Conservation (phyloP, 371 early-diverging fungal species). For the Mucor piriformis region DNA sequence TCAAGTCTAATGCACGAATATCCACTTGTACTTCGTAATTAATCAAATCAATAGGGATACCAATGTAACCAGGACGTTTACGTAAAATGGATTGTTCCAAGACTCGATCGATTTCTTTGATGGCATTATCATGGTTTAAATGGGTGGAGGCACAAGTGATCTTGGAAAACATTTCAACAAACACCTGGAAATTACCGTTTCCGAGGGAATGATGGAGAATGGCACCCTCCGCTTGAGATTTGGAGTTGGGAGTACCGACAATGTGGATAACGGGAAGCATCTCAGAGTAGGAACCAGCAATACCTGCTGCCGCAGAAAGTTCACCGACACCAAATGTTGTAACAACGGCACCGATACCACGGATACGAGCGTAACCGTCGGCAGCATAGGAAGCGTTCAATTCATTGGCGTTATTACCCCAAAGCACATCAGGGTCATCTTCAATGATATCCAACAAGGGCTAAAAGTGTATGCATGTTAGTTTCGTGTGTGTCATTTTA, state of each 20-base stretch:
- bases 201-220: conserved; percentile 62
- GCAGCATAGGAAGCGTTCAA: conserved; percentile 55
- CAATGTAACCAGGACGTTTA: conserved; percentile 51
- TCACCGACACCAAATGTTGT: conserved; percentile 67
- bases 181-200: conserved; percentile 55
- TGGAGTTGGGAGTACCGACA: conserved; percentile 52
- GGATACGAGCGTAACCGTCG: conserved; percentile 57
- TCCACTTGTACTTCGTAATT: conserved; percentile 31
- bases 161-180: conserved; percentile 41
- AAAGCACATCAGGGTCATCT: conserved; percentile 40
- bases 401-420: conserved; percentile 51
- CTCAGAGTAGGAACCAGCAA: conserved; percentile 58
- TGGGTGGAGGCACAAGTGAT: conserved; percentile 46
- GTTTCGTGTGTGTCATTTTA: not conserved
- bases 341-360: conserved; percentile 41
- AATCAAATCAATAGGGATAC: conserved; percentile 54
- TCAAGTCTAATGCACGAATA: conserved; percentile 22
- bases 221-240: conserved; percentile 46
- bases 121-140: conserved; percentile 35
- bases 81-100: conserved; percentile 22
- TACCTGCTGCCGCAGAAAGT: conserved; percentile 52
- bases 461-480: not conserved
- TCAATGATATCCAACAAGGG: conserved; percentile 35
- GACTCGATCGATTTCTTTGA: conserved; percentile 48
- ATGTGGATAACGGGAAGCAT: conserved; percentile 62